Evolutionary conservation across 225 moss, liverwort and hornwort genomes (phyloP).

Genomic region (Thuidium tamariscinum): DNA sequence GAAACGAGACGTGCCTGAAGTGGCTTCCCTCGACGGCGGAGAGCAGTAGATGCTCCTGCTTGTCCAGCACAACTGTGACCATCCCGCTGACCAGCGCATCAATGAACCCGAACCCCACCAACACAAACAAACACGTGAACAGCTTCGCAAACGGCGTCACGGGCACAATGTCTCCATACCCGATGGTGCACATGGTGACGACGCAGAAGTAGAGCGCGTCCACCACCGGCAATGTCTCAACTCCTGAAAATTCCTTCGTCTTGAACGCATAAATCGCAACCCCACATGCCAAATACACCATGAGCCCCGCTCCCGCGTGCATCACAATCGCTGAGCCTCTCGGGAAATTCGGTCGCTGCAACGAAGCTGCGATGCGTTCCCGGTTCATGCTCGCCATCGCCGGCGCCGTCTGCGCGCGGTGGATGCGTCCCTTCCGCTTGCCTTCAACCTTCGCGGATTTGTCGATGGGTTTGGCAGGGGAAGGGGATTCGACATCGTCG

Average conservation of each 20-base stretch:
- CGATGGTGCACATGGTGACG: constrained; percentile 95
- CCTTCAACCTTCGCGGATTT: not conserved
- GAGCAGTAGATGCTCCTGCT: constrained; percentile 67
- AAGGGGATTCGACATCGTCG: not conserved
- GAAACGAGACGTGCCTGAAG: not conserved
- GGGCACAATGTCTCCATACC: constrained; percentile 90
- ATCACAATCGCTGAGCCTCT: constrained; percentile 36
- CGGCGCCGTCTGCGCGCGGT: constrained; percentile 33
- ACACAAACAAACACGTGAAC: constrained; percentile 50
- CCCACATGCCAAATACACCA: constrained; percentile 52
- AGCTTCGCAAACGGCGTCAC: constrained; percentile 56
- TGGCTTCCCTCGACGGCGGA: constrained; percentile 63
- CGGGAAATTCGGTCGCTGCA: constrained; percentile 18
- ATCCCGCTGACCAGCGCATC: constrained; percentile 68
- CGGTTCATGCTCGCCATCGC: constrained; percentile 26
- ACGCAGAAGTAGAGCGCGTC: constrained; percentile 92
- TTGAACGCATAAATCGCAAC: constrained; percentile 52
- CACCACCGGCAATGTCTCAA: constrained; percentile 33
- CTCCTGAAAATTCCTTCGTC: constrained; percentile 39
- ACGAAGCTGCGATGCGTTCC: not conserved
- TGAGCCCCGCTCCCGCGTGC: constrained; percentile 47
- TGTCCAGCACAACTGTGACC: constrained; percentile 71
- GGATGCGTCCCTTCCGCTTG: not conserved
- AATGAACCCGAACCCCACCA: constrained; percentile 78
- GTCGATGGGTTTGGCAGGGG: not conserved